Percentiles rank a stretch among this genome's conserved stretches.
Conservation (phyloP, 208 protist genomes). For the Naegleria lovaniensis region DNA sequence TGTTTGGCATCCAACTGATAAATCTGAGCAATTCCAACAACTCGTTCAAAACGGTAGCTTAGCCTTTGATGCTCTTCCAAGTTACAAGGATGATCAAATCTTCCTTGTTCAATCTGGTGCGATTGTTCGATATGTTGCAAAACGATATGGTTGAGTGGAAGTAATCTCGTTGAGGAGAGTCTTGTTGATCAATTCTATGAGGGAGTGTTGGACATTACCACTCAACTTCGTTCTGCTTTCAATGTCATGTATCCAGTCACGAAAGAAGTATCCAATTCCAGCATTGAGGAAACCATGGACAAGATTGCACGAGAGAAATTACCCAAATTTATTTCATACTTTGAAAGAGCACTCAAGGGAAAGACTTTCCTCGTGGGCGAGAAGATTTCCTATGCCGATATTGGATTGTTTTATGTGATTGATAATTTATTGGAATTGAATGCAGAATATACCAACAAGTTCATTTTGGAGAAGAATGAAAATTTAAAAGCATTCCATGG, state of each 20-base stretch:
- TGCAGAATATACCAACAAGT: neutral
- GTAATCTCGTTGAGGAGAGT: neutral
- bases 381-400: neutral
- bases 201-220: neutral
- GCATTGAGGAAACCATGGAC: neutral
- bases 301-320: neutral
- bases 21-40: neutral
- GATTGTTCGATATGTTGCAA: neutral
- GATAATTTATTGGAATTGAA: neutral
- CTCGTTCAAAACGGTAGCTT: neutral
- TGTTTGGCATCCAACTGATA: neutral
- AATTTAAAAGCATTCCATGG: neutral
- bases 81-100: neutral
- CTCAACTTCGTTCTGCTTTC: neutral
- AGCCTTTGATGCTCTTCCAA: neutral
- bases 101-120: neutral
- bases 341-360: neutral
- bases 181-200: neutral
- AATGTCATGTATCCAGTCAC: neutral
- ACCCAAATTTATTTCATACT: neutral
- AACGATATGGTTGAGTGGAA: neutral
- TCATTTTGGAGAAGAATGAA: neutral
- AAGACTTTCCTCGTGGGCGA: neutral
- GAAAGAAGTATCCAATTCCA: neutral
- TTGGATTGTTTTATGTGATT: neutral